Percentiles rank a stretch among this genome's conserved stretches.
phyloP scores from a whole-genome alignment of 1,139 yeast species.

The Geotrichum restrictum region DNA sequence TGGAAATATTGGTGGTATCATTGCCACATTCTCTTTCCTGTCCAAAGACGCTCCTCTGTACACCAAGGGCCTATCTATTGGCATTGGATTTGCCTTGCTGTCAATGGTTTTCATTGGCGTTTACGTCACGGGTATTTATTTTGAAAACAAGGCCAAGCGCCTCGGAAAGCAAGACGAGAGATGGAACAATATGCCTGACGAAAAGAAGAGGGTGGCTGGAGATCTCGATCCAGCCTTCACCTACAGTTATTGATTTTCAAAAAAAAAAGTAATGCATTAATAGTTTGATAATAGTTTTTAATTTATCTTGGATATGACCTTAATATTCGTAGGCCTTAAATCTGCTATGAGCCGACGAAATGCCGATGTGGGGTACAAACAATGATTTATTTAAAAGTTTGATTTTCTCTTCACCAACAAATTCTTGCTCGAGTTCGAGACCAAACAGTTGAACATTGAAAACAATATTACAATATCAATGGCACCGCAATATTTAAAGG shows the following conservation, averaged over 20 bases:
- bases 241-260: constrained; percentile 42
- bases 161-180: constrained; percentile 38
- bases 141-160: constrained; percentile 39
- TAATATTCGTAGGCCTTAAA: too few relatives aligned
- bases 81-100: constrained; percentile 51
- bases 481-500: constrained; percentile 11
- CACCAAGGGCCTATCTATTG: constrained; percentile 55
- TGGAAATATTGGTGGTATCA: constrained; percentile 80
- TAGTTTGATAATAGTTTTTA: background rate
- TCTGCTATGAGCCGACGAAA: background rate
- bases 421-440: too few relatives aligned
- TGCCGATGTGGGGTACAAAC: background rate
- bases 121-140: constrained; percentile 20
- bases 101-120: constrained; percentile 46
- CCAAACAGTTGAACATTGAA: background rate
- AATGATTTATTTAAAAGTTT: too few relatives aligned
- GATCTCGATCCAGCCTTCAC: constrained; percentile 63
- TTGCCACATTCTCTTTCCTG: constrained; percentile 61
- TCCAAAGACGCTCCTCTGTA: constrained; percentile 56
- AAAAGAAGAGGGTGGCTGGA: constrained; percentile 52
- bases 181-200: constrained; percentile 44
- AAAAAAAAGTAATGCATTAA: background rate
- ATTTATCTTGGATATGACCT: too few relatives aligned
- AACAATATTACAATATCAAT: background rate
- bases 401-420: too few relatives aligned